Evolutionary conservation across 2,329 filamentous ascomycete species (phyloP).

Genomic region (Albophoma yamanashiensis): DNA sequence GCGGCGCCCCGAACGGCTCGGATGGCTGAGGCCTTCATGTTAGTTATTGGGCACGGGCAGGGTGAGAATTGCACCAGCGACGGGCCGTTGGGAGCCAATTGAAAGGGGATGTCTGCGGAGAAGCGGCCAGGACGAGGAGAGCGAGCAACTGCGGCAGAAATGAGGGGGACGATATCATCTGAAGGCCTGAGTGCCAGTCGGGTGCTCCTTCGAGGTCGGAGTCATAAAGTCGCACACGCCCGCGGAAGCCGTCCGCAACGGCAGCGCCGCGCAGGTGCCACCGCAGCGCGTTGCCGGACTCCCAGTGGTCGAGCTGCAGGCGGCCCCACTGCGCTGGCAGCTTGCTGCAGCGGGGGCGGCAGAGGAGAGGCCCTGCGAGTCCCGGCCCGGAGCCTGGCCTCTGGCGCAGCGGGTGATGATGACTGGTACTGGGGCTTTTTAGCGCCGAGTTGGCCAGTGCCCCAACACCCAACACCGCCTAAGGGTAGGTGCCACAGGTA

Average conservation of each 20-base stretch:
- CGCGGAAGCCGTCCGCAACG: background rate
- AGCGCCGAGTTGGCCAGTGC: no score
- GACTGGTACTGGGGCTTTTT: no score
- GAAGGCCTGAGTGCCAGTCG: background rate
- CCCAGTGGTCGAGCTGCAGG: background rate
- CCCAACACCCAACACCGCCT: no score
- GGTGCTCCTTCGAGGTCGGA: background rate
- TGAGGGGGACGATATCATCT: background rate
- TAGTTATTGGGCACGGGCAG: background rate
- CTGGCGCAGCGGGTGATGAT: no score
- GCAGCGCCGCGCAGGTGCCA: background rate
- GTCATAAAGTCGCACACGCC: background rate
- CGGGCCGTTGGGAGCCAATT: background rate
- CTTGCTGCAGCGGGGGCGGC: background rate
- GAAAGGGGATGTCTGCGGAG: background rate
- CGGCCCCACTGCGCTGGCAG: background rate
- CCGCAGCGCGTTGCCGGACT: background rate
- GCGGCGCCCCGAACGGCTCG: constrained; percentile 21
- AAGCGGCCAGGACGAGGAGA: background rate
- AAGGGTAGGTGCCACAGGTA: no score
- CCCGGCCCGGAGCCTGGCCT: no score
- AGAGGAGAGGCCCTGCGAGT: background rate
- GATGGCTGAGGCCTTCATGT: constrained; percentile 22
- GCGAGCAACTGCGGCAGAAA: background rate
- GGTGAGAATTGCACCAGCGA: background rate